Percentiles rank a stretch among this genome's conserved stretches.
These are phyloP conservation scores for Calonectria fujianensis DNA, from an alignment of 2,329 filamentous ascomycete genomes.

Conservation along the genomic window DNA sequence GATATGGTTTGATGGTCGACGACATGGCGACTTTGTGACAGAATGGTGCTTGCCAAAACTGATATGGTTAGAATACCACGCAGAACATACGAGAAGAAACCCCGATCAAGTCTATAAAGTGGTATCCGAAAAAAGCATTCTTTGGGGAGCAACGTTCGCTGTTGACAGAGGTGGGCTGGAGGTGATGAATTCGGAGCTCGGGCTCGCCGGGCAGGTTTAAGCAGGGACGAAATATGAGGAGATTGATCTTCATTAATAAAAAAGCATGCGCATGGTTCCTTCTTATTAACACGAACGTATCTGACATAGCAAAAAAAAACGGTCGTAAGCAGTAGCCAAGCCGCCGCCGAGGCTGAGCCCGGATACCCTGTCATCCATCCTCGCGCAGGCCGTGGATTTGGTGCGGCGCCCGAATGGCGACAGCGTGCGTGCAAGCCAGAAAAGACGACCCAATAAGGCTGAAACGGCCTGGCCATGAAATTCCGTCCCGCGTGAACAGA, in stretches of 20 bases:
- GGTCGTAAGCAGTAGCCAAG: constrained; percentile 3
- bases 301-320: not conserved
- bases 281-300: constrained; percentile 6
- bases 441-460: not conserved
- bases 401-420: not conserved
- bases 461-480: not conserved
- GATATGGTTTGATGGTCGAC: constrained; percentile 9
- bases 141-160: not conserved
- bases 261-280: not conserved
- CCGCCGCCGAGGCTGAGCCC: constrained; percentile 9
- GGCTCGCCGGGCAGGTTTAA: not conserved
- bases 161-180: not conserved
- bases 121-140: not conserved
- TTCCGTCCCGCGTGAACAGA: not conserved
- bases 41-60: not conserved
- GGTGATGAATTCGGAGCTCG: not conserved
- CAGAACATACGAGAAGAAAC: not conserved
- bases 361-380: constrained; percentile 3
- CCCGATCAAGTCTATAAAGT: not conserved
- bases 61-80: not conserved
- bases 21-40: constrained; percentile 14
- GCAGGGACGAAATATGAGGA: not conserved
- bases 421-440: too few species aligned
- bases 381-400: not conserved
- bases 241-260: constrained; percentile 8